phyloP scores from a whole-genome alignment of 208 protist genomes.

The Trypanosoma conorhini region DNA sequence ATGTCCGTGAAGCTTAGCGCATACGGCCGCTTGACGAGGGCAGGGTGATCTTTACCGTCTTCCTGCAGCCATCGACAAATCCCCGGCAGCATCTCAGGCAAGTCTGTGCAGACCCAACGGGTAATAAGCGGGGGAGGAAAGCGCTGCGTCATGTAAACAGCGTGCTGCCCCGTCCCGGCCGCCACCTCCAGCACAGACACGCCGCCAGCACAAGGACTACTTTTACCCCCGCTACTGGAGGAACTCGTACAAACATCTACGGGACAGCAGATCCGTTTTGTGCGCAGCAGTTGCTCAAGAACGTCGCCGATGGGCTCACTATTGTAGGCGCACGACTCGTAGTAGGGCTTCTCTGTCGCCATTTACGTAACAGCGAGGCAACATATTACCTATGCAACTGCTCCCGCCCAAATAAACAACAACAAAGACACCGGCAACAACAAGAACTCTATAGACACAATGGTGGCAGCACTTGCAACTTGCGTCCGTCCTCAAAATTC shows the following conservation, averaged over 20 bases:
- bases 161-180: constrained; percentile 17
- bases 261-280: not conserved
- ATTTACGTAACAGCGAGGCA: not conserved
- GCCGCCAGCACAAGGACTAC: not conserved
- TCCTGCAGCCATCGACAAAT: constrained; percentile 17
- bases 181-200: constrained; percentile 22
- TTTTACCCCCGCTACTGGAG: not conserved
- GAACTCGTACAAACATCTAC: not conserved
- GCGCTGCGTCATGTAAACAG: constrained; percentile 19
- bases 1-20: constrained; percentile 18
- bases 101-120: constrained; percentile 21
- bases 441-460: not conserved
- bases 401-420: not conserved
- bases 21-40: constrained; percentile 7
- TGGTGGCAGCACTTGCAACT: not conserved
- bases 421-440: not conserved
- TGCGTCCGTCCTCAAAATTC: not conserved
- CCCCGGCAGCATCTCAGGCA: constrained; percentile 21
- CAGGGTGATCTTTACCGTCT: constrained; percentile 11
- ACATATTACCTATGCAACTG: not conserved
- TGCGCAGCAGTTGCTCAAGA: constrained; percentile 8
- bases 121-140: constrained; percentile 14
- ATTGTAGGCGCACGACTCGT: constrained; percentile 27
- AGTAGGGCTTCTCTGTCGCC: constrained; percentile 17
- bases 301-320: constrained; percentile 24